Conservation (phyloP, 148 eudicot species). For the Agrostemma githago region DNA sequence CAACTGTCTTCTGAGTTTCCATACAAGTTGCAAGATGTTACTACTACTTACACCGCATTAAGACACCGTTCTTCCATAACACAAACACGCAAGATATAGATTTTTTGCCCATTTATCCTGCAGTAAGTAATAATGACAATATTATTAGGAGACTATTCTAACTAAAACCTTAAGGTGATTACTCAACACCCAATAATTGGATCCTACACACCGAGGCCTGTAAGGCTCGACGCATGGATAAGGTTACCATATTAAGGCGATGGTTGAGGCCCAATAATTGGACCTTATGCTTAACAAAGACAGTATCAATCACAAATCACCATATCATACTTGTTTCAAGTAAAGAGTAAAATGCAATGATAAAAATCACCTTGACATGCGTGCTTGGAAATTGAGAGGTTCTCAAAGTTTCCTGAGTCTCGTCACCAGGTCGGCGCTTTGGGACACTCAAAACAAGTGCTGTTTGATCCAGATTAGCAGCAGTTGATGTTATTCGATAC, state of each 20-base stretch:
- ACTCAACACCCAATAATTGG: background rate
- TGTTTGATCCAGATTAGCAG: conserved; percentile 74
- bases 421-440: conserved; percentile 62
- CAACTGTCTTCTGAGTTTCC: background rate
- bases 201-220: background rate
- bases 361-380: conserved; percentile 65
- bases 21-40: background rate
- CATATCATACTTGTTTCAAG: background rate
- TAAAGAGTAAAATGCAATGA: background rate
- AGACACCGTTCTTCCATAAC: conserved; percentile 73
- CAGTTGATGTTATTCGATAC: conserved; percentile 67
- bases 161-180: too few relatives aligned
- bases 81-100: conserved; percentile 63
- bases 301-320: background rate
- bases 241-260: too few relatives aligned
- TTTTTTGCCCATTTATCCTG: conserved; percentile 87
- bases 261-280: too few relatives aligned
- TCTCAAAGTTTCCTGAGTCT: conserved; percentile 81
- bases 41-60: conserved; percentile 22
- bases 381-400: conserved; percentile 89
- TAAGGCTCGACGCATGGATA: too few relatives aligned
- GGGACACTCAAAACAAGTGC: conserved; percentile 85
- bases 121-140: conserved; percentile 6
- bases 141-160: too few relatives aligned
- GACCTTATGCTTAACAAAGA: too few relatives aligned